Conservation (phyloP, 441 rosid genomes). For the Pelargonium fulgidum region DNA sequence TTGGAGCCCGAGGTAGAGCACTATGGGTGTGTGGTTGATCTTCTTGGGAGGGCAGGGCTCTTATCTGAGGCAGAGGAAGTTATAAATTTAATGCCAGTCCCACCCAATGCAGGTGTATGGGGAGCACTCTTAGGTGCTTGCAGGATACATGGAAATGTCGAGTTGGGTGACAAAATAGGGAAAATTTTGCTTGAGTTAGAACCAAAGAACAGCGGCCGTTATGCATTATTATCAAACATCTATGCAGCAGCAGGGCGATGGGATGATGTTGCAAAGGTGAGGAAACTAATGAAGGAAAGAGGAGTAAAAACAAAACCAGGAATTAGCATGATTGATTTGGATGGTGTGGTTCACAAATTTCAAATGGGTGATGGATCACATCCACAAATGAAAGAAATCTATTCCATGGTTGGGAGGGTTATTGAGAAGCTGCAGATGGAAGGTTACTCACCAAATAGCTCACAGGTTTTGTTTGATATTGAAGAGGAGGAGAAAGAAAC, state of each 20-base stretch:
- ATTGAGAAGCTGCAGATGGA: slow-evolving; percentile 22
- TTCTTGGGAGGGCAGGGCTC: slow-evolving; percentile 68
- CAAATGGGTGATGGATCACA: slow-evolving; percentile 56
- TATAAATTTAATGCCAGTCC: slow-evolving; percentile 53
- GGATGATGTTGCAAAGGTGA: slow-evolving; percentile 62
- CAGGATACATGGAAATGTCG: slow-evolving; percentile 56
- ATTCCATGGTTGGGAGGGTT: slow-evolving; percentile 19
- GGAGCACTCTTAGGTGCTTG: slow-evolving; percentile 73
- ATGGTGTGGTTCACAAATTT: slow-evolving; percentile 50
- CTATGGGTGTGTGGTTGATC: slow-evolving; percentile 73
- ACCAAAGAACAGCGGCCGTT: slow-evolving; percentile 62
- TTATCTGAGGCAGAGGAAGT: slow-evolving; percentile 57
- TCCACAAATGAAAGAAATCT: slow-evolving; percentile 23
- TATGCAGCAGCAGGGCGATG: slow-evolving; percentile 56
- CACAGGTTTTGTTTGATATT: slow-evolving; percentile 28
- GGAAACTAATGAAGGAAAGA: slow-evolving; percentile 72
- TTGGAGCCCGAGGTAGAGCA: slow-evolving; percentile 44
- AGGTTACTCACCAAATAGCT: slow-evolving; percentile 26
- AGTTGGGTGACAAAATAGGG: slow-evolving; percentile 73
- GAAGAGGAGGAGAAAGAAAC: slow-evolving; percentile 33
- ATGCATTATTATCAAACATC: slow-evolving; percentile 62
- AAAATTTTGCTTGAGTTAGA: slow-evolving; percentile 54
- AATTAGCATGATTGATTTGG: slow-evolving; percentile 71
- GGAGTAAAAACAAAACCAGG: slow-evolving; percentile 60
- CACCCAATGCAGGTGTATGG: slow-evolving; percentile 52